Percentiles rank a stretch among this genome's conserved stretches.
phyloP scores from a whole-genome alignment of 2,329 filamentous ascomycete species.

The Rhytidhysteron rufulum region DNA sequence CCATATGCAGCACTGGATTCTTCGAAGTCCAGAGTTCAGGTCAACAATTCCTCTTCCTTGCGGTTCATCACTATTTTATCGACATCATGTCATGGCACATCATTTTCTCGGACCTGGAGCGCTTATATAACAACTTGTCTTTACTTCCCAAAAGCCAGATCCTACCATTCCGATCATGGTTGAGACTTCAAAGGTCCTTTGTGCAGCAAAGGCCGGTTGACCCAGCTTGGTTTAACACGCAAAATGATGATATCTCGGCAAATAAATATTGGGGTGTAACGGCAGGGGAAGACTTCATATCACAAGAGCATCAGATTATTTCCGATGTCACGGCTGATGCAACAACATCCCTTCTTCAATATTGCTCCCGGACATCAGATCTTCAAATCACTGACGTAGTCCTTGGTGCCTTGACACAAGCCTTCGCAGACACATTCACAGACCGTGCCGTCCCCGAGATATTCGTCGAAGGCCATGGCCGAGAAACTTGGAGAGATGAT shows the following conservation, averaged over 20 bases:
- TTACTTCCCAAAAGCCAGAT: conserved; percentile 4
- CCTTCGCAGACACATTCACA: conserved; percentile 53
- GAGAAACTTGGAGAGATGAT: conserved; percentile 27
- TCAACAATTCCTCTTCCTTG: conserved; percentile 10
- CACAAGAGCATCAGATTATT: conserved; percentile 28
- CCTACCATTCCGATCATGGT: conserved; percentile 29
- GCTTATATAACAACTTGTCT: conserved; percentile 6
- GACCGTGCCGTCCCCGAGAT: conserved; percentile 51
- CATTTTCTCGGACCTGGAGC: conserved; percentile 7
- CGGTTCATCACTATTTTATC: conserved; percentile 9
- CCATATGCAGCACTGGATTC: conserved; percentile 10
- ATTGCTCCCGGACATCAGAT: conserved; percentile 43
- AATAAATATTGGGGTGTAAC: background rate
- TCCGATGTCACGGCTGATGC: conserved; percentile 16
- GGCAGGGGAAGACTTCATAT: conserved; percentile 40
- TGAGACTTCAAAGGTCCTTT: conserved; percentile 19
- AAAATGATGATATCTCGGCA: conserved; percentile 13
- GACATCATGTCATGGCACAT: conserved; percentile 11
- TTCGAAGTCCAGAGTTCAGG: conserved; percentile 1
- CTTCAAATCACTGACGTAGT: conserved; percentile 55
- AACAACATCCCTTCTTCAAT: conserved; percentile 22
- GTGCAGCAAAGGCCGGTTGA: background rate
- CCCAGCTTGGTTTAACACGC: background rate
- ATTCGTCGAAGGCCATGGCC: conserved; percentile 42
- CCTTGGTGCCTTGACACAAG: conserved; percentile 53